Percentiles rank a stretch among this genome's conserved stretches.
These are phyloP conservation scores for Aspergillus chevalieri DNA, from an alignment of 2,329 filamentous ascomycete genomes.

Conservation along the genomic window DNA sequence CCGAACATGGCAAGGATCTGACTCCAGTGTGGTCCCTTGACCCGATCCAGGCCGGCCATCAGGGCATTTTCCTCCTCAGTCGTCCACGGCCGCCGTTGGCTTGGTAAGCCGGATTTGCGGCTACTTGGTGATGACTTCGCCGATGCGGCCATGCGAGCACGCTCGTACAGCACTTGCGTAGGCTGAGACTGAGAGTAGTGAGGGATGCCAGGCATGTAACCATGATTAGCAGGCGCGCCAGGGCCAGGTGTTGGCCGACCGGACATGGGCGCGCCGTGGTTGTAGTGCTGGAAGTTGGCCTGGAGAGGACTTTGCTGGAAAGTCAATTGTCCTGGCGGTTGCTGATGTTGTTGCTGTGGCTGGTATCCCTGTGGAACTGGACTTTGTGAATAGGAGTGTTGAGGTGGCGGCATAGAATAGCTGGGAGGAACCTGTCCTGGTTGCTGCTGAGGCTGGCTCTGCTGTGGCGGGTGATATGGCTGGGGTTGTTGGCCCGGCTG, in stretches of 20 bases:
- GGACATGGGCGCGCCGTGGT: conserved; percentile 25
- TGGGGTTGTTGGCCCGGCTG: conserved; percentile 10
- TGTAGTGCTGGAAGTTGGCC: conserved; percentile 38
- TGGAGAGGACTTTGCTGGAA: conserved; percentile 39
- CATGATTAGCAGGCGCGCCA: conserved; percentile 31
- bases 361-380: conserved; percentile 30
- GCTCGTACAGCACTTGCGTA: conserved; percentile 54
- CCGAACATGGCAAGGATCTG: conserved; percentile 84
- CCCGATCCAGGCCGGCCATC: conserved; percentile 80
- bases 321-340: conserved; percentile 24
- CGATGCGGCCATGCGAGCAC: conserved; percentile 50
- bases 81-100: conserved; percentile 72
- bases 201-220: conserved; percentile 42
- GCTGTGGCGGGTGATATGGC: conserved; percentile 10
- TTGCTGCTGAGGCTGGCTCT: conserved; percentile 12
- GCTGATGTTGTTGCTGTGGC: conserved; percentile 13
- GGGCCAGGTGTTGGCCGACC: conserved; percentile 27
- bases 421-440: conserved; percentile 29
- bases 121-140: conserved; percentile 50
- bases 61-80: conserved; percentile 84
- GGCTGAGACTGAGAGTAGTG: conserved; percentile 44
- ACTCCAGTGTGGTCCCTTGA: conserved; percentile 89
- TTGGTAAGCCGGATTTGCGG: conserved; percentile 48
- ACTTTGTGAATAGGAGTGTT: conserved; percentile 29
- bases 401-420: conserved; percentile 22